Base-by-base conservation (phyloP, 257 asterid species). In the Nicotiana knightiana region DNA sequence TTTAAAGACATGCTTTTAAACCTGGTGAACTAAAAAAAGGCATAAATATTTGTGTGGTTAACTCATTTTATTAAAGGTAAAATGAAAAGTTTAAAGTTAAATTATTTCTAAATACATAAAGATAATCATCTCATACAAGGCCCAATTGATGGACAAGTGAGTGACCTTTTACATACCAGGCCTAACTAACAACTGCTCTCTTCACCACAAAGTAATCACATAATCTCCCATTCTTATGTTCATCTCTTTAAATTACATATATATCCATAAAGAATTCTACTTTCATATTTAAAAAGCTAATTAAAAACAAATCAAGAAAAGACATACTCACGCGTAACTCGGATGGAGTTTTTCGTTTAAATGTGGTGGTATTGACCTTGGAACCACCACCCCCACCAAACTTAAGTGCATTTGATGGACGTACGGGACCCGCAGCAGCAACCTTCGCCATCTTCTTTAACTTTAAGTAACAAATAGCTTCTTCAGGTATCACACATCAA, bases 341-440 rank as follows among this genome's bases (percentile, higher is more conserved):
- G 8, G 97, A 89, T 0, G 97, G 99, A 39, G 97, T 93, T 89
- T 95, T 93, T 79, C 98, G 88, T 86, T 93, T 95, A 90, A 89
- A 62, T 54, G 82, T 84, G 83, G 91, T 58, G 76, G 89, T 21
- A 30, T 90, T 59, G 63, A 85, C 83, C 90, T 86, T 88, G 12
- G 91, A 81, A 82, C 77, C 86, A 13, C 92, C 89, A 26, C 87
- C 39, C 8, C 79, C 87, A 39, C 94, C 94, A 39, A 86, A 86
- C 43, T 89, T 89, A 79, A 90, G 85, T 71, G 88, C 80, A 78
- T 81, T 91, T 2, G 91, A 79, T 81, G 88, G 86, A 46, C 90
- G 92, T 82, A 90, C 82, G 26, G 89, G 88, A 79, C 87, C 90
- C 28, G 89, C 88, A n/a, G 87, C 86, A 75, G 97, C 95, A 81